Evolutionary conservation across 345 rosid genomes (phyloP).

Genomic region (Noccaea caerulescens): DNA sequence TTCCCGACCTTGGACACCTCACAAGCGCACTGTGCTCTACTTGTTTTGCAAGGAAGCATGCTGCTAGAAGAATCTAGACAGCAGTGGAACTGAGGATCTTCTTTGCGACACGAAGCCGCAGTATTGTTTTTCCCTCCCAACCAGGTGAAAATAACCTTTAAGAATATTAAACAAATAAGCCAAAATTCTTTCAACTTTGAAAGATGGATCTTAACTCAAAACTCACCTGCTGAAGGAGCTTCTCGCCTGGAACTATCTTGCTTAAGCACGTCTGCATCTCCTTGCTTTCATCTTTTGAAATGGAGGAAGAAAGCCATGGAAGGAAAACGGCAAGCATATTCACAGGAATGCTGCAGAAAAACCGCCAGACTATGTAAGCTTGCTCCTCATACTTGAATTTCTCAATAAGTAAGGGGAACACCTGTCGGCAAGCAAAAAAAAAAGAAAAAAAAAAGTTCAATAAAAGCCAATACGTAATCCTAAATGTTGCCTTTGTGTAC

Average conservation of each 20-base stretch:
- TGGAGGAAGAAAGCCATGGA: slow-evolving; percentile 85
- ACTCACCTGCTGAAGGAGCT: slow-evolving; percentile 77
- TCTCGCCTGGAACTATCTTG: slow-evolving; percentile 78
- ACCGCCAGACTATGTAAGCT: slow-evolving; percentile 87
- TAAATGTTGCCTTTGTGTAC: background rate
- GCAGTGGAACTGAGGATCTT: slow-evolving; percentile 46
- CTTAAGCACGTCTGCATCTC: slow-evolving; percentile 75
- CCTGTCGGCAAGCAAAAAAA: slow-evolving; percentile 48
- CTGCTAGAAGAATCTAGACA: slow-evolving; percentile 49
- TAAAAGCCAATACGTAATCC: slow-evolving; percentile 20
- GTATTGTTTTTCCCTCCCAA: slow-evolving; percentile 54
- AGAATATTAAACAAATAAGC: slow-evolving; percentile 33
- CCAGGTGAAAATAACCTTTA: slow-evolving; percentile 85
- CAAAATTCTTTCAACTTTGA: slow-evolving; percentile 16
- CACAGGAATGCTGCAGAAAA: slow-evolving; percentile 90
- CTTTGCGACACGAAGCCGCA: slow-evolving; percentile 38
- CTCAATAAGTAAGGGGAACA: slow-evolving; percentile 82
- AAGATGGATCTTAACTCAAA: slow-evolving; percentile 22
- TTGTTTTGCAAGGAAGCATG: slow-evolving; percentile 45
- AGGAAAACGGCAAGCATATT: slow-evolving; percentile 85
- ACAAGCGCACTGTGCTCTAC: slow-evolving; percentile 54
- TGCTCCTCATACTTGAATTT: slow-evolving; percentile 84
- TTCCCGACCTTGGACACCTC: slow-evolving; percentile 63
- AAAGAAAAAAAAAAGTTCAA: background rate
- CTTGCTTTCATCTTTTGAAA: slow-evolving; percentile 69